A percentile compares a stretch with the other conserved stretches of the same genome.
Conservation (phyloP, 441 rosid genomes). For the Adansonia grandidieri region DNA sequence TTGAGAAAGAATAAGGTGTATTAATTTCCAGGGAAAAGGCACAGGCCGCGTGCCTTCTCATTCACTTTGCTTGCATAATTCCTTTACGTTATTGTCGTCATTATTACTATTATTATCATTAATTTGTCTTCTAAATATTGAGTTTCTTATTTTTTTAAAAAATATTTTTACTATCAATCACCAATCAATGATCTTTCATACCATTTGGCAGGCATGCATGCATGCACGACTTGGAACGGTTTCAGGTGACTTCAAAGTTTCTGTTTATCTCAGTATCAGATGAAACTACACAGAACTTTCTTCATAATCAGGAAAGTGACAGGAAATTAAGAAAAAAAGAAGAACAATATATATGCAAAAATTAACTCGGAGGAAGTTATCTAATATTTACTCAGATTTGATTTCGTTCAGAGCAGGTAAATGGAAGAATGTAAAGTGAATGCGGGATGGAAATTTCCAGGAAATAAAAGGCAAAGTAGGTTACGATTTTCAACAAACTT, state of each 20-base stretch:
- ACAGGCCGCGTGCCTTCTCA: not conserved
- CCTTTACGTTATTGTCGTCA: too few species aligned
- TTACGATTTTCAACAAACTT: not conserved
- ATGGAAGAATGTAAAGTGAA: not conserved
- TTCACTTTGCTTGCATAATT: not conserved
- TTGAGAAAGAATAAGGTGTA: not conserved
- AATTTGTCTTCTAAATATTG: not conserved
- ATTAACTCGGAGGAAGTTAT: not conserved
- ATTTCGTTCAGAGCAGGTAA: not conserved
- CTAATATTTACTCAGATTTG: not conserved
- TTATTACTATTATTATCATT: not conserved
- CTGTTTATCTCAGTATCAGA: not conserved
- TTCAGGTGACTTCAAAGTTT: too few species aligned
- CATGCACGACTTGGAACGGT: not conserved
- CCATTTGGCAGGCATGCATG: not conserved
- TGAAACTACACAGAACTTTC: not conserved
- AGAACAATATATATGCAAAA: not conserved
- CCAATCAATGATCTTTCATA: not conserved
- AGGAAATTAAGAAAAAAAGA: not conserved
- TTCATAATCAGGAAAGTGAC: not conserved
- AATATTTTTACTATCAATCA: not conserved
- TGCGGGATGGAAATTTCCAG: not conserved
- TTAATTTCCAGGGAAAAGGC: not conserved
- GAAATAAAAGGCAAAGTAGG: not conserved
- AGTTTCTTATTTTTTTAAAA: not conserved